Base-by-base conservation (phyloP, 495 filamentous ascomycete species). In the Thermothielavioides terrestris region DNA sequence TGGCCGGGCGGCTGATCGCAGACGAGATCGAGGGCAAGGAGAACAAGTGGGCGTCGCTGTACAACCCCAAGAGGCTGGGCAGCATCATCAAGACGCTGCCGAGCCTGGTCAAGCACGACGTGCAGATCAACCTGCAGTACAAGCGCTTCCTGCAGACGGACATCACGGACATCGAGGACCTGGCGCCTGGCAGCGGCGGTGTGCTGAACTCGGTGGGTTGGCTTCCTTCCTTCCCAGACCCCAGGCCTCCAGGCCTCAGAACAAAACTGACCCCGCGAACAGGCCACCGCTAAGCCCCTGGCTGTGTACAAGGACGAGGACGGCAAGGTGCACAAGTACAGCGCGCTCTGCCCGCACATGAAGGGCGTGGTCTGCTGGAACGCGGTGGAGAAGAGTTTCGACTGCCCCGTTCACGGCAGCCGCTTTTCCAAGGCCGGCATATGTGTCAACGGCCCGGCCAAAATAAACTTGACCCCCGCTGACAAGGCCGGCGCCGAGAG, bases 351-450 rank as follows among this genome's bases (percentile, higher is more conserved):
- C 53, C 77, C 79, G 28, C 78, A 81, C 59, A 43, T 80, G 56
- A 63, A 74, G 42, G 78, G 75, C 1, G 69, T 81, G 0, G 64
- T 81, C 1, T 73, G 70, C 44, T 80, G 78, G 78, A 81, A 81
- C 44, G 38, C 52, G 1, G 61, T 62, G 0, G 78, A 80, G 63
- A 77, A 75, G 66, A 72, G 70, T 44, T 80, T 76, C 66, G 77
- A 80, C 52, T 73, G 69, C 42, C 69, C 69, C 0, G 70, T 80
- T 0, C 77, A 82, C 53, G 77, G 76, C 0, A 77, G 72, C 51
- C 67, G 78, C 2, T 80, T 80, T 54, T 70, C 70, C 8, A 67
- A 68, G 21, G 73, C 73, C 25, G 77, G 78, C 7, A 56, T 78
- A 20, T 72, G 74, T 32, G 53, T 80, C 10, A 67, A 64, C 31